Base-by-base conservation (phyloP, 257 asterid species). In the Cynanchum wilfordii region DNA sequence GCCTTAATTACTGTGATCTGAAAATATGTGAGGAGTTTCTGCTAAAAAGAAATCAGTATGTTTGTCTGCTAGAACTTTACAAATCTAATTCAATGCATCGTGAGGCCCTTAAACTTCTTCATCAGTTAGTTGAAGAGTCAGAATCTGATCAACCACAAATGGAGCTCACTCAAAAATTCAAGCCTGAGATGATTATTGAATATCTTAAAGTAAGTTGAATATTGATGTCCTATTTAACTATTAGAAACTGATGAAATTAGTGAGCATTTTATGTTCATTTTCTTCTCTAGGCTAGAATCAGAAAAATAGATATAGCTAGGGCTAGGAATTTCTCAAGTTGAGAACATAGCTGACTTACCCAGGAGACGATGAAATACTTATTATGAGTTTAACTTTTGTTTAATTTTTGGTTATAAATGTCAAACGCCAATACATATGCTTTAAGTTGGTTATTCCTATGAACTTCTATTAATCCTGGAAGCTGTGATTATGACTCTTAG, bases 121-220 rank as follows among this genome's bases (percentile, higher is more conserved):
- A 90, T 83, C 96, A 84, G 79, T 82, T 95, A 79, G 89, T 92
- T 73, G 96, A 92, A 81, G 89, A 90, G 79, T 92, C 97, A 49
- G 89, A 84, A 80, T 90, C 97, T 69, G 89, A 86, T 82, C 85
- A 87, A 76, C 87, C 95, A 67, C 90, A 89, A 64, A 82, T 89
- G 75, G 98, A 85, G 82, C 90, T 90, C 71, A 76, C 77, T 62
- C 90, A 80, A 78, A 95, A 90, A 86, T 95, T 95, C 89, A 92
- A 82, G 82, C 97, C 99, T 66, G 97, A 95, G 72, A 87, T 89
- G 97, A 92, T 92, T 71, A 89, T 92, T 74, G 96, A 90, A 55
- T 95, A 90, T 86, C 97, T 95, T 42, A 89, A 87, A 86, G 99
- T 95, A 75, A 75, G 79, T 51, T 49, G 44, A 69, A 22, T 66